Evolutionary conservation across 2,329 filamentous ascomycete genomes (phyloP).

Genomic region (Macrophomina tecta): DNA sequence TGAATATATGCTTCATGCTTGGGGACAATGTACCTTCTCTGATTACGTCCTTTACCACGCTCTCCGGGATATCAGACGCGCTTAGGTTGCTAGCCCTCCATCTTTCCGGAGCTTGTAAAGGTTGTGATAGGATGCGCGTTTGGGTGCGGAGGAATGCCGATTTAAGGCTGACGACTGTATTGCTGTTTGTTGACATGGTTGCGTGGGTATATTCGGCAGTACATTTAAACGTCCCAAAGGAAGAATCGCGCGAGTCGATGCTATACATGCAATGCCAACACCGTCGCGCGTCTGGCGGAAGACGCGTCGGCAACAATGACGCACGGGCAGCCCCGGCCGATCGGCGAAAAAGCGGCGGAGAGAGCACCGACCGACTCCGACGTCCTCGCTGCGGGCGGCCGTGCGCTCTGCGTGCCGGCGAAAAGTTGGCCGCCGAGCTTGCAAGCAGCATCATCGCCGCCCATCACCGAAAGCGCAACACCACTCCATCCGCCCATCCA

Average conservation of each 20-base stretch:
- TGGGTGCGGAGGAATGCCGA: conserved; percentile 68
- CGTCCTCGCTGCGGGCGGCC: neutral
- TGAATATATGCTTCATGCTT: neutral
- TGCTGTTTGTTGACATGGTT: conserved; percentile 18
- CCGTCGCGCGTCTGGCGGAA: conserved; percentile 3
- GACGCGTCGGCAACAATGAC: conserved; percentile 21
- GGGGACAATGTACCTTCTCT: conserved; percentile 52
- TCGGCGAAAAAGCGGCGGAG: conserved; percentile 18
- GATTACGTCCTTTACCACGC: conserved; percentile 57
- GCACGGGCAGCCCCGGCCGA: conserved; percentile 5
- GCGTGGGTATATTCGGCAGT: no score
- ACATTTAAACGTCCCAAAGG: neutral
- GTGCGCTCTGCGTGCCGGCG: neutral
- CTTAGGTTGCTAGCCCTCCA: conserved; percentile 59
- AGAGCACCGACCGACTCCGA: neutral
- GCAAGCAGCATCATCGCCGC: conserved; percentile 22
- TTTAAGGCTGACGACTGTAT: conserved; percentile 64
- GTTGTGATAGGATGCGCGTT: conserved; percentile 67
- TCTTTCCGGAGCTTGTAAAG: conserved; percentile 61
- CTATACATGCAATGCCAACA: neutral
- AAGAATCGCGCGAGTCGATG: no score
- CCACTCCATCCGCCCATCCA: conserved; percentile 14
- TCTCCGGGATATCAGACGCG: conserved; percentile 51
- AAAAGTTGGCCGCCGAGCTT: conserved; percentile 26
- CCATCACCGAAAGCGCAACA: neutral